Evolutionary conservation across 2,329 filamentous ascomycete genomes (phyloP), one percentile per base, ranked within the genome.

Genomic region (Colletotrichum falcatum): DNA sequence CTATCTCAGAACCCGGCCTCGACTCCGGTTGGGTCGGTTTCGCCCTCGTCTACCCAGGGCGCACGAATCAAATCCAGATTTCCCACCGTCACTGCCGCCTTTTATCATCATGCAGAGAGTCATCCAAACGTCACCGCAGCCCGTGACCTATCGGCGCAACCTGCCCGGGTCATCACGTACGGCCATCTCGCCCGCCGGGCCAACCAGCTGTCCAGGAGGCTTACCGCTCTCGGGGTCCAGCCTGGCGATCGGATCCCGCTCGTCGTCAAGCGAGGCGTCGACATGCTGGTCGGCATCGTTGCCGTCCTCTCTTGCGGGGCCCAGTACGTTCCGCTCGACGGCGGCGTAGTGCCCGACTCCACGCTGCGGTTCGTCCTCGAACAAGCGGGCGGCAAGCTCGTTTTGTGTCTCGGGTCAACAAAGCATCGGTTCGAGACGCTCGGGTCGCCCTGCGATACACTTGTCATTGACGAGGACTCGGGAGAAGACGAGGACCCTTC

Each of bases 301-400:
- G 87, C 86, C 1, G 80, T 89, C n/a, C 78, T 90, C 33, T 87
- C 86, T 58, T 85, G 84, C 60, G 87, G 88, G 23, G 88, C 84
- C 18, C 87, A 90, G 72, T 90, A 90, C 74, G 82, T 89, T 12
- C 88, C 88, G 5, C 81, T 90, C 1, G 88, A 90, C 70, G 87
- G 87, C 26, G 84, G 85, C 3, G 81, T 87, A 26, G 83, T 86
- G 3, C 80, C 86, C 0, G 84, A 86, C 63, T 79, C 80, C n/a
- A 83, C 84, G 3, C 79, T 90, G 30, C 77, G 79, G 18, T 83
- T 85, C 64, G 86, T 88, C 26, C 78, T 89, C 60, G 76, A 61
- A 14, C 81, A 89, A 72, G 83, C 85, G 2, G 78, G 78, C 9
- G 80, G 82, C 6, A 75, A 76, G 5, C 78, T 86, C 33, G 79